Percentiles rank a stretch among this genome's conserved stretches.
phyloP scores from a whole-genome alignment of 345 rosid species.

The Dovyalis caffra region DNA sequence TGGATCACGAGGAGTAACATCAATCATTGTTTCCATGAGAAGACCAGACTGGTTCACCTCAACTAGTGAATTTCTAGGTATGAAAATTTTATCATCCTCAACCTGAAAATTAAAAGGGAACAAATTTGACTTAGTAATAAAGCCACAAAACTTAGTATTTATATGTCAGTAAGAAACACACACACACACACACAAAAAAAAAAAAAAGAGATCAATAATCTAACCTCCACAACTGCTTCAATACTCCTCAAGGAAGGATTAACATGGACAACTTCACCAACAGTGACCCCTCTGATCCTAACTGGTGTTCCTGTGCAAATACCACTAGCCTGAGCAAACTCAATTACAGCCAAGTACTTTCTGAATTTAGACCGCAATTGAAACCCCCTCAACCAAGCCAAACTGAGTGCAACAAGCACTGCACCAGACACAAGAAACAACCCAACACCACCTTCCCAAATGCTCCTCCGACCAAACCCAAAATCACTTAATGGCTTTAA shows the following conservation, averaged over 20 bases:
- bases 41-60: conserved; percentile 99
- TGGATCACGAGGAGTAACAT: conserved; percentile 84
- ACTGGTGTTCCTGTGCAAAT: conserved; percentile 91
- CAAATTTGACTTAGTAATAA: conserved; percentile 3
- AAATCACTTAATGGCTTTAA: conserved; percentile 79
- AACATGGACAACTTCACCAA: conserved; percentile 84
- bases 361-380: conserved; percentile 78
- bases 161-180: background rate
- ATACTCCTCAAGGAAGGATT: conserved; percentile 87
- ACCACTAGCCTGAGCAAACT: conserved; percentile 81
- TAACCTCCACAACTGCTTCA: conserved; percentile 93
- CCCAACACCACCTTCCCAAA: conserved; percentile 99
- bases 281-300: conserved; percentile 94
- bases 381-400: conserved; percentile 92
- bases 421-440: conserved; percentile 89
- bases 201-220: conserved; percentile 7
- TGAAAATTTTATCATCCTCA: conserved; percentile 91
- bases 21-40: conserved; percentile 92
- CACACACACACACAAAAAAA: no score
- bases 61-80: conserved; percentile 80
- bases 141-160: background rate
- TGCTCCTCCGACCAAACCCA: conserved; percentile 86
- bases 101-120: conserved; percentile 42
- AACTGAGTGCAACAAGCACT: conserved; percentile 71
- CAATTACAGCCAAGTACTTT: conserved; percentile 79